Evolutionary conservation across 2,329 filamentous ascomycete genomes (phyloP), one percentile per base, ranked within the genome.

Genomic region (Venturia asperata): DNA sequence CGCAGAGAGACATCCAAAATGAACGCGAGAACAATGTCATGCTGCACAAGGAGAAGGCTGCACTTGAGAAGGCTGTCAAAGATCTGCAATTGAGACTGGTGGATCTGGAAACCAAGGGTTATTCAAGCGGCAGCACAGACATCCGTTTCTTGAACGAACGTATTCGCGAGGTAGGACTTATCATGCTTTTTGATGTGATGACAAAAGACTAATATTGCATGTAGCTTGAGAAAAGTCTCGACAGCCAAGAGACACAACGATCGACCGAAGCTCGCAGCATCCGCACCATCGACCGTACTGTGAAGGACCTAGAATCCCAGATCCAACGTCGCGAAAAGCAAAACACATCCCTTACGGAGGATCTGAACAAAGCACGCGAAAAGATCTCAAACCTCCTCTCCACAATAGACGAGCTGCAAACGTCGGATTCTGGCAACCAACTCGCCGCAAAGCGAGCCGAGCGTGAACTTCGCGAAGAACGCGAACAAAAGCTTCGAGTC

Each of bases 101-200:
- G 63, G 94, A 97, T 74, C 82, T 97, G 10, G 93, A 99, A 79
- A 97, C 94, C 55, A 97, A 97, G 81, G 92, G 92, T 64, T 97
- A 96, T 78, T 94, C 92, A 24, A 95, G 88, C 69, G 90, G 90
- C 30, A 96, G 92, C 75, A 91, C 96, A 72, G 93, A 97, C 77
- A 91, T 97, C 70, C 89, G 94, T 72, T 97, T 97, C 80, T 78
- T 97, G 72, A 90, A 97, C 77, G 93, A 92, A 73, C 86, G 93
- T 62, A 91, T 99, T 69, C 92, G 97, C 79, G 93, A 97, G 84
- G 92, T 96, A 82, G 83, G 85, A 56, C 27, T 42, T 43, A 7
- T 11, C 43, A 7, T 21, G 55, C 1, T 24, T 21, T 37, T 30
- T 37, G 24, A 10, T 43, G 15, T 37, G 21, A n/a, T 6, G 15